These are phyloP conservation scores for Nadsonia fulvescens DNA, from an alignment of 805 yeast species.

Conservation along the genomic window DNA sequence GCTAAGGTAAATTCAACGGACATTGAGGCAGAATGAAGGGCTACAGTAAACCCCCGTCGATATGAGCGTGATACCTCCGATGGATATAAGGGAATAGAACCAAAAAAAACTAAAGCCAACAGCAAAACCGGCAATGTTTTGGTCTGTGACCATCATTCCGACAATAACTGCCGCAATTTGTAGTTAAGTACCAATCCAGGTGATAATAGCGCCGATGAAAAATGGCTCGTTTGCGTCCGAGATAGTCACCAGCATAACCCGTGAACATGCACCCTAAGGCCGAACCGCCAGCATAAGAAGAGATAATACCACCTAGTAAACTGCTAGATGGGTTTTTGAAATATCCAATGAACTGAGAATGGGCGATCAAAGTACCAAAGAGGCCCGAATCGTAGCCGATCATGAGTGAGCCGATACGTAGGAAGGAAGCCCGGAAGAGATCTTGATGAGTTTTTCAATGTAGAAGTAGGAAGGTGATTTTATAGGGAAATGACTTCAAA, in stretches of 20 bases:
- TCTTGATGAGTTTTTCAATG: no score
- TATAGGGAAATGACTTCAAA: no score
- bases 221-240: conserved; percentile 52
- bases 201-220: conserved; percentile 35
- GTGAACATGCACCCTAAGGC: conserved; percentile 6
- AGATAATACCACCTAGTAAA: conserved; percentile 43
- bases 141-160: conserved; percentile 59
- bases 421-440: no score
- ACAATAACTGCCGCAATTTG: conserved; percentile 34
- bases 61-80: conserved; percentile 55
- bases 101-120: conserved; percentile 61
- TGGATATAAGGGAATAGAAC: conserved; percentile 75
- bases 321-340: conserved; percentile 31
- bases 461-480: no score
- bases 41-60: conserved; percentile 50
- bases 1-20: conserved; percentile 61
- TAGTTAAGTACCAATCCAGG: conserved; percentile 40
- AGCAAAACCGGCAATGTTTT: conserved; percentile 59
- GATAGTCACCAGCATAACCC: conserved; percentile 29
- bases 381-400: no score
- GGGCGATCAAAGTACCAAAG: no score
- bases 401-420: no score
- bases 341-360: conserved; percentile 26
- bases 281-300: conserved; percentile 56
- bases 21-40: conserved; percentile 53